Evolutionary conservation across 495 filamentous ascomycete species (phyloP), one percentile per base, ranked within the genome.

Genomic region (Podospora appendiculata): DNA sequence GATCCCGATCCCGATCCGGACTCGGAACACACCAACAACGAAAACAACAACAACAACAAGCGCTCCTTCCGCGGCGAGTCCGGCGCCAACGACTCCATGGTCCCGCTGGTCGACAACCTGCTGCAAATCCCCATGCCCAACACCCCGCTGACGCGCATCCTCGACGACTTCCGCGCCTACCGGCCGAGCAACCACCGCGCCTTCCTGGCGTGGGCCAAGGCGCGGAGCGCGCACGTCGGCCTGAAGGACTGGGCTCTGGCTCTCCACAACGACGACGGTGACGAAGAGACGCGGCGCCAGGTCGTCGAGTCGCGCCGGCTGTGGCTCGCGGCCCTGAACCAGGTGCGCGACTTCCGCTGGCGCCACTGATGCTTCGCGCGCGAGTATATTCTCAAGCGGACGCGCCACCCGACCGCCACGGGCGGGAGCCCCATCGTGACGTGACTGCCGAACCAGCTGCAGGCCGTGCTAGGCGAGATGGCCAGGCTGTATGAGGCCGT

Each of bases 351-450:
- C 59, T 96, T 95, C 71, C 73, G 90, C 53, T 96, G 90, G 90
- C 77, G 90, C 4, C 90, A 95, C 61, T 96, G 90, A 90, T 83
- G 90, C 55, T 95, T 96, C 59, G 89, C 89, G n/a, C 74, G 89
- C 17, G 90, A 96, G 75, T 96, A 96, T 57, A 95, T 96, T 53
- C 79, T 96, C 50, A 88, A 88, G 61, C 78, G 83, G 52, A 93
- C 87, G 0, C 74, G 71, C 0, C 88, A 96, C 60, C 89, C 90
- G 0, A 92, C 87, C 32, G 90, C 90, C 5, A 96, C 90, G 0
- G 90, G 90, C 1, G 90, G 90, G 1, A 92, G 87, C 61, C 90
- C 90, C 1, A 95, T 96, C 52, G 87, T 96, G 11, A 92, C 87
- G 16, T 94, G 89, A 88, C 75, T 94, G 35, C 89, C 89, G 2